phyloP scores from a whole-genome alignment of 2,329 filamentous ascomycete genomes.

The Simplicillium sp. region DNA sequence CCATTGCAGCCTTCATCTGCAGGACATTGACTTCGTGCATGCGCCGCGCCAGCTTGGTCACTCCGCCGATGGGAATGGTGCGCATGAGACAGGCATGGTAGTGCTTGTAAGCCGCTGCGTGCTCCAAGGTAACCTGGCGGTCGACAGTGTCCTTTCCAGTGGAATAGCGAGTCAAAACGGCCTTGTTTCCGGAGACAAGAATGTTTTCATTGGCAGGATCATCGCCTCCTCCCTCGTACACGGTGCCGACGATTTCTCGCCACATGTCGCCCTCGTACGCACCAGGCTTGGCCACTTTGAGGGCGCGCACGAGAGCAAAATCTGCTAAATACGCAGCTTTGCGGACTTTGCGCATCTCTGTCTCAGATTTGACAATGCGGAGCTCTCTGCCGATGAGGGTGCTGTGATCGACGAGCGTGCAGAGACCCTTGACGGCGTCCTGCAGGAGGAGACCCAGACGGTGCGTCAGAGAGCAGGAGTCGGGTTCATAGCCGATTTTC shows the following conservation, averaged over 20 bases:
- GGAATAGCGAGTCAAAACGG: conserved; percentile 20
- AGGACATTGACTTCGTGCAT: conserved; percentile 8
- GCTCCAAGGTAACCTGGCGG: conserved; percentile 20
- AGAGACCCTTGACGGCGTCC: conserved; percentile 19
- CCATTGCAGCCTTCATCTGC: conserved; percentile 7
- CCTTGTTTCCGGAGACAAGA: conserved; percentile 21
- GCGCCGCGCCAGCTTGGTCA: conserved; percentile 5
- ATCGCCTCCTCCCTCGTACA: conserved; percentile 24
- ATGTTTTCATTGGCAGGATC: conserved; percentile 24
- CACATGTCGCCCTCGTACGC: conserved; percentile 24
- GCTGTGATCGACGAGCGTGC: conserved; percentile 18
- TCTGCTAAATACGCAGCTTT: conserved; percentile 23
- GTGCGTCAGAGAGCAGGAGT: conserved; percentile 25
- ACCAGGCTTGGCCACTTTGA: conserved; percentile 22
- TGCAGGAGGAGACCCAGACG: conserved; percentile 21
- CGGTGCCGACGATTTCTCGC: conserved; percentile 21
- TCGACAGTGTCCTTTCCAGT: conserved; percentile 19
- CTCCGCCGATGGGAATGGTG: conserved; percentile 15
- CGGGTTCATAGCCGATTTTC: conserved; percentile 19
- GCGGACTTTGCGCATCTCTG: conserved; percentile 17
- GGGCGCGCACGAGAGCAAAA: conserved; percentile 20
- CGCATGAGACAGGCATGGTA: conserved; percentile 22
- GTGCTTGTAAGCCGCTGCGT: conserved; percentile 22
- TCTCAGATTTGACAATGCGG: conserved; percentile 20
- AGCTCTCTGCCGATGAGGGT: conserved; percentile 18